phyloP scores from a whole-genome alignment of 2,329 filamentous ascomycete genomes.

The Xylariaceae sp. region DNA sequence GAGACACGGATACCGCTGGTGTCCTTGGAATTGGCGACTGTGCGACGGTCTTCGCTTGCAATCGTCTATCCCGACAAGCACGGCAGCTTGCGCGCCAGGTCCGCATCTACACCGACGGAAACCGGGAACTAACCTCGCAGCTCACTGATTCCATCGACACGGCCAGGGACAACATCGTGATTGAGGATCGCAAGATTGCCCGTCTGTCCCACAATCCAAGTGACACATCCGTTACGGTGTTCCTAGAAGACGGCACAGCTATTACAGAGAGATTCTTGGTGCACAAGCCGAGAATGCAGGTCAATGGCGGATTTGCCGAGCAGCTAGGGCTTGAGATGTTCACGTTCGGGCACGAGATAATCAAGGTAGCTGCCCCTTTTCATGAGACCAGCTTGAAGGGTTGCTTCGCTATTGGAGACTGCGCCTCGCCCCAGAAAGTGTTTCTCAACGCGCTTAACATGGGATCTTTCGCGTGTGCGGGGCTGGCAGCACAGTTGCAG shows the following conservation, averaged over 20 bases:
- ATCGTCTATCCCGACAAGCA: constrained; percentile 17
- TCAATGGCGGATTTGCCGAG: constrained; percentile 47
- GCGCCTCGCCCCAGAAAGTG: neutral
- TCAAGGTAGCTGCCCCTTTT: constrained; percentile 30
- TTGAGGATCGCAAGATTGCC: constrained; percentile 20
- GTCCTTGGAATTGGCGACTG: constrained; percentile 11
- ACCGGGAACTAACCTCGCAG: constrained; percentile 1
- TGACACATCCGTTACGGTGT: too few relatives aligned
- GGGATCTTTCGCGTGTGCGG: too few relatives aligned
- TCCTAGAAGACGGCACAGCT: constrained; percentile 42
- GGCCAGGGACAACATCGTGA: constrained; percentile 37
- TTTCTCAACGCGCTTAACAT: neutral
- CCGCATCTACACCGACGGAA: constrained; percentile 32
- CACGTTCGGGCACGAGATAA: constrained; percentile 44
- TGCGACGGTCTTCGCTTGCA: neutral
- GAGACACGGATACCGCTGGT: constrained; percentile 42
- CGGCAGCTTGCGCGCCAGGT: constrained; percentile 14
- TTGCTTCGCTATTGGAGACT: constrained; percentile 18
- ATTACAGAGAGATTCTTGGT: constrained; percentile 47
- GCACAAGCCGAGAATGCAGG: constrained; percentile 45
- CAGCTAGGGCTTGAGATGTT: constrained; percentile 52
- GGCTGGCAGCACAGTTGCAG: too few relatives aligned
- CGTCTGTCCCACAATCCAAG: constrained; percentile 10
- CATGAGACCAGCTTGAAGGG: constrained; percentile 47
- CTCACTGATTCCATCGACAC: constrained; percentile 37